Evolutionary conservation across 495 filamentous ascomycete species (phyloP), one percentile per base, ranked within the genome.

Genomic region (Achaetomiella virescens): DNA sequence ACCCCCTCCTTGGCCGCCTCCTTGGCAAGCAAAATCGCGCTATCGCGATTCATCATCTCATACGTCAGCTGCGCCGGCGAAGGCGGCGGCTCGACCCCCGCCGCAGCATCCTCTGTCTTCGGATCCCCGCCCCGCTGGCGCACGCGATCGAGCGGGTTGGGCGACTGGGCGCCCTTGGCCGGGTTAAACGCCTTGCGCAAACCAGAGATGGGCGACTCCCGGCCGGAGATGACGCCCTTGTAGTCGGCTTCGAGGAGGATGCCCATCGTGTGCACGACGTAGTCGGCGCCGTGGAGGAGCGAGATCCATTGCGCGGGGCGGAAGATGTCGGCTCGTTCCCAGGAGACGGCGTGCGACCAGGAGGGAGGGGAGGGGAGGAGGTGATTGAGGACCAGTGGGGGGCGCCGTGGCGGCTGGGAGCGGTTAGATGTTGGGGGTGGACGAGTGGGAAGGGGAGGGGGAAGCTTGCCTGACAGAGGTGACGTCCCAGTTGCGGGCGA

Each of bases 221-320:
- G 80, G 17, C 93, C 95, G 49, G 80, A 82, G 37, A 98, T 67
- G 4, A 96, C 89, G 55, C 87, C 87, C 73, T 98, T 97, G 78
- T 98, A 98, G 71, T 98, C 93, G 8, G 92, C 91, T 72, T 98
- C 93, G 12, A 98, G 79, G n/a, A 98, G 77, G 50, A 98, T 97
- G 7, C 93, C 93, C 84, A 96, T 88, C 58, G 77, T 86, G 73
- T 98, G 93, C 20, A 98, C 86, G 14, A 97, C 90, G 29, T 84
- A 89, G 65, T 88, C 84, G 42, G 91, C 88, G 31, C 77, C 81
- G 46, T 78, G 75, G 51, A 98, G 78, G 27, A 87, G 78, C 2
- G 83, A 69, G 21, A 80, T 80, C 72, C 96, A 98, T 43, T 84
- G 84, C 0, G 80, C 71, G 2, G 93, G 93, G 33, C 85, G 79